These are phyloP conservation scores for Fusarium pseudograminearum DNA, from an alignment of 2,329 filamentous ascomycete genomes.

Conservation along the genomic window DNA sequence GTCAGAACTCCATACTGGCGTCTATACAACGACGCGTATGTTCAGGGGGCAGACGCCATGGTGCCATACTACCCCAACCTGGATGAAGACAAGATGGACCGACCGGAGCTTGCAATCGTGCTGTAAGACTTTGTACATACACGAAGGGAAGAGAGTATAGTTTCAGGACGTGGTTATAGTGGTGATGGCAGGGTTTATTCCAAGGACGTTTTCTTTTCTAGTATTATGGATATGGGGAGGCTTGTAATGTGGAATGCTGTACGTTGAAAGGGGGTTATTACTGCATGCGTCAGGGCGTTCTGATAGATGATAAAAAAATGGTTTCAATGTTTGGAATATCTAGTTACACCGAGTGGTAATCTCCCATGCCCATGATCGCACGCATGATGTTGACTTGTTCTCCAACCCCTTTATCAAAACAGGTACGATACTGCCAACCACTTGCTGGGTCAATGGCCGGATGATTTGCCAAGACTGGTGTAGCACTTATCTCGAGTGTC, in stretches of 20 bases:
- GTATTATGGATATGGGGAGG: conserved; percentile 30
- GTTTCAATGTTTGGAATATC: conserved; percentile 35
- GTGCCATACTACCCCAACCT: conserved; percentile 95
- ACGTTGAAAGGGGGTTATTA: conserved; percentile 37
- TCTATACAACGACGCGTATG: conserved; percentile 96
- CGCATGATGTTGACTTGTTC: conserved; percentile 15
- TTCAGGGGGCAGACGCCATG: conserved; percentile 92
- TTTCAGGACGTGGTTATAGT: conserved; percentile 20
- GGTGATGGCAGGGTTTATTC: conserved; percentile 23
- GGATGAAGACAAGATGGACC: conserved; percentile 81
- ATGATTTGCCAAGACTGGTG: conserved; percentile 32
- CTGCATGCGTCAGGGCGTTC: conserved; percentile 48
- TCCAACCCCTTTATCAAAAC: conserved; percentile 21
- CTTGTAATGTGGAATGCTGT: conserved; percentile 47
- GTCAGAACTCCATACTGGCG: conserved; percentile 96
- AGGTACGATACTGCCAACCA: conserved; percentile 7
- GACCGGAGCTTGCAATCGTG: conserved; percentile 85
- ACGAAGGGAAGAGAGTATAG: conserved; percentile 9
- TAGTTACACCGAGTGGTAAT: conserved; percentile 13
- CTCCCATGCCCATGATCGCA: conserved; percentile 5
- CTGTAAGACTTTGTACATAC: conserved; percentile 63
- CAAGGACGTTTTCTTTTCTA: conserved; percentile 22
- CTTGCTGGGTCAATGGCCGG: conserved; percentile 12
- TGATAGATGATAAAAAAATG: conserved; percentile 47
- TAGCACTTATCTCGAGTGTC: conserved; percentile 29